phyloP scores from a whole-genome alignment of 2,329 filamentous ascomycete genomes.

The Cercospora zeina region DNA sequence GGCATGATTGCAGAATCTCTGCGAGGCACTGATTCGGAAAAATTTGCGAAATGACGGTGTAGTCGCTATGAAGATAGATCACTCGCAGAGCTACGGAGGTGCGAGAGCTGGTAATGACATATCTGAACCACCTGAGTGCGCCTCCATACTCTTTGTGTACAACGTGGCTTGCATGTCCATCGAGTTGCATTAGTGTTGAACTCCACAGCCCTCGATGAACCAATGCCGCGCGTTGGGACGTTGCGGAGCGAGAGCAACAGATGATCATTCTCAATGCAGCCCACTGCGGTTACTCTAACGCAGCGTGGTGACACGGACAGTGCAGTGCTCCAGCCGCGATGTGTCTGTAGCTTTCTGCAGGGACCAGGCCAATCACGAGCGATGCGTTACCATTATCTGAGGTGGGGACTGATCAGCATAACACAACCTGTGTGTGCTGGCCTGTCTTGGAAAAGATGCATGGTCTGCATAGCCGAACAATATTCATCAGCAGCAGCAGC shows the following conservation, averaged over 20 bases:
- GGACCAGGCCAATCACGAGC: constrained; percentile 8
- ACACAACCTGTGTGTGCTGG: not conserved
- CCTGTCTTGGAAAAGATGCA: not conserved
- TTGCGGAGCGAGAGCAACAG: not conserved
- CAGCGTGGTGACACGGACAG: constrained; percentile 7
- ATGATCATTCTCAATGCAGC: constrained; percentile 13
- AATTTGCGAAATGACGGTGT: not conserved
- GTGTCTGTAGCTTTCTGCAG: not conserved
- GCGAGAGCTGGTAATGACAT: constrained; percentile 9
- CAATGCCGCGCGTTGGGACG: not conserved
- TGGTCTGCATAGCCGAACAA: not conserved
- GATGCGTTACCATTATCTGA: constrained; percentile 2
- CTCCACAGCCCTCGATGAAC: not conserved
- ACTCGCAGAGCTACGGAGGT: not conserved
- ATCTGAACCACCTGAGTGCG: not conserved
- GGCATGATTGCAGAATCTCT: constrained; percentile 19
- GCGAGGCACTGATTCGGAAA: not conserved
- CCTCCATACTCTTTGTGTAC: not conserved
- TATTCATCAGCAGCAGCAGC: not conserved
- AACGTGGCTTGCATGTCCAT: constrained; percentile 10
- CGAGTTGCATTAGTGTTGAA: constrained; percentile 13
- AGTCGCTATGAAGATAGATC: not conserved
- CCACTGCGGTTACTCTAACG: constrained; percentile 8
- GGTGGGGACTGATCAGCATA: constrained; percentile 2
- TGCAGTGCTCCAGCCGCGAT: constrained; percentile 3